Evolutionary conservation across 2,329 filamentous ascomycete genomes (phyloP).

Genomic region (Fusarium sp.): DNA sequence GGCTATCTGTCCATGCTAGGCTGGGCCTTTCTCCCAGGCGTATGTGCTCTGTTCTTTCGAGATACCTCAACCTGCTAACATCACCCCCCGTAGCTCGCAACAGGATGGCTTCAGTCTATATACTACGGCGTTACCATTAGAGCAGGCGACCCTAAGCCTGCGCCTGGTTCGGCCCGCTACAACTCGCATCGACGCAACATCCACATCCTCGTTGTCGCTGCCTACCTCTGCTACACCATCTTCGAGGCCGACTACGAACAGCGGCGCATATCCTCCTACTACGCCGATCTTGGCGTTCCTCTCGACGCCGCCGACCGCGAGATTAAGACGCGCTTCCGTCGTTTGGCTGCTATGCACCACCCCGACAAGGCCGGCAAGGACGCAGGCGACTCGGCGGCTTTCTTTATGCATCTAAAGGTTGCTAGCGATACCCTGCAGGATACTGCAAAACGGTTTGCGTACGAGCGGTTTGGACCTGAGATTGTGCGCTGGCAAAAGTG

Average conservation of each 20-base stretch:
- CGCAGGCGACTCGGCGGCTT: conserved; percentile 51
- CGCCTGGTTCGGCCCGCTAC: conserved; percentile 76
- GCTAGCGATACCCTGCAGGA: conserved; percentile 87
- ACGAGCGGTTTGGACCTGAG: conserved; percentile 87
- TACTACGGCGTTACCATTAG: conserved; percentile 92
- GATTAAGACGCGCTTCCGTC: conserved; percentile 87
- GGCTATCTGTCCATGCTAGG: conserved; percentile 66
- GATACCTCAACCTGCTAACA: conserved; percentile 35
- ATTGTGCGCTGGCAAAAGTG: conserved; percentile 75
- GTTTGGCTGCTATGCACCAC: conserved; percentile 78
- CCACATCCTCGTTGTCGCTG: conserved; percentile 82
- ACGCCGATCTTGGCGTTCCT: conserved; percentile 79
- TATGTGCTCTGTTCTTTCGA: conserved; percentile 49
- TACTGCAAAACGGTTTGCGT: conserved; percentile 83
- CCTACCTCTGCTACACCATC: conserved; percentile 91
- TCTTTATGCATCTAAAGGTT: conserved; percentile 86
- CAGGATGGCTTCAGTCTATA: conserved; percentile 80
- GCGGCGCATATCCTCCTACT: conserved; percentile 79
- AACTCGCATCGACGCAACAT: conserved; percentile 83
- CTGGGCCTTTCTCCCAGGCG: conserved; percentile 69
- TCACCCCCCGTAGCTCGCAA: conserved; percentile 72
- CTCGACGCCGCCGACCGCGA: conserved; percentile 77
- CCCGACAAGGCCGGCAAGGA: conserved; percentile 80
- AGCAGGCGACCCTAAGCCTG: conserved; percentile 85
- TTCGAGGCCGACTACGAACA: conserved; percentile 91